Conservation (phyloP, 1,284 basidiomycete species). For the Mycosarcoma mackinlayi region DNA sequence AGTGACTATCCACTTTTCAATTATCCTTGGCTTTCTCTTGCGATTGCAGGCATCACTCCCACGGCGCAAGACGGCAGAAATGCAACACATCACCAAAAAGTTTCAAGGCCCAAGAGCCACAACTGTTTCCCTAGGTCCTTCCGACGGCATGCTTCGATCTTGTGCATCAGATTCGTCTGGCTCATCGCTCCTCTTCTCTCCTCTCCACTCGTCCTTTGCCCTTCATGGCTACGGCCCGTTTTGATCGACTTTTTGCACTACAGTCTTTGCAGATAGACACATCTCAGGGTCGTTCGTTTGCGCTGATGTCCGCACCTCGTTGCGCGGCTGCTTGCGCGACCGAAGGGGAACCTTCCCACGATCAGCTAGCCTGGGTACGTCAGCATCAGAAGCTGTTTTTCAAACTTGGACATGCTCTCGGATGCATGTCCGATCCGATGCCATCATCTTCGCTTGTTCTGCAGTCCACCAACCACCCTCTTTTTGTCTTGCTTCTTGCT, state of each 20-base stretch:
- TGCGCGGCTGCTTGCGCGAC: no score
- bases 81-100: not conserved
- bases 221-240: not conserved
- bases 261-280: conserved; percentile 37
- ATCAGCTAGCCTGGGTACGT: conserved; percentile 35
- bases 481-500: not conserved
- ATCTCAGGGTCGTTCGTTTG: no score
- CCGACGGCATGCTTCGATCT: not conserved
- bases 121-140: not conserved
- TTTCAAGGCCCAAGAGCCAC: not conserved
- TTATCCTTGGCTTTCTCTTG: not conserved
- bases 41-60: conserved; percentile 6
- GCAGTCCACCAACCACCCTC: conserved; percentile 10
- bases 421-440: not conserved
- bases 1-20: not conserved
- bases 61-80: conserved; percentile 7
- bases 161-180: conserved; percentile 26
- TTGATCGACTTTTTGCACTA: conserved; percentile 2
- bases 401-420: not conserved
- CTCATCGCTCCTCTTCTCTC: conserved; percentile 20
- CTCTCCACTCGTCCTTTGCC: not conserved
- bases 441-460: not conserved
- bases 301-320: conserved; percentile 7
- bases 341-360: not conserved
- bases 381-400: conserved; percentile 10